Conservation (phyloP, 305 asterid species). For the Euphrasia arctica region DNA sequence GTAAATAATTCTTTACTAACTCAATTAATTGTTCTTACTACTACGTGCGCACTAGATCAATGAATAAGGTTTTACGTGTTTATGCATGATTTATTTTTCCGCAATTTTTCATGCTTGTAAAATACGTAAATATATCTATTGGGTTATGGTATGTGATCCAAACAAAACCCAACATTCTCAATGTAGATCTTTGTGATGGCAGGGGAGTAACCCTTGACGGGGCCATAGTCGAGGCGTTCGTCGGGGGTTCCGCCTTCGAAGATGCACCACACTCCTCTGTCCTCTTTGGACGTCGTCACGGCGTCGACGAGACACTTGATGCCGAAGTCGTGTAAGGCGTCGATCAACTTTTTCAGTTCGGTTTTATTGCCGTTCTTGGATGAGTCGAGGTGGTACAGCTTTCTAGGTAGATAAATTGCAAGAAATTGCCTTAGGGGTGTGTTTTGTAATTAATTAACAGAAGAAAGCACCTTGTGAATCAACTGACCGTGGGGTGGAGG, state of each 20-base stretch:
- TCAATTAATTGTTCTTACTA: too few species aligned
- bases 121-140: too few species aligned
- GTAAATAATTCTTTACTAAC: too few species aligned
- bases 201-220: slow-evolving; percentile 62
- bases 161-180: slow-evolving; percentile 8
- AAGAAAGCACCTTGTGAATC: slow-evolving; percentile 42
- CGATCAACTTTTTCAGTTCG: slow-evolving; percentile 48
- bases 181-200: slow-evolving; percentile 50
- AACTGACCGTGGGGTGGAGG: slow-evolving; percentile 84
- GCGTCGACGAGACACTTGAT: slow-evolving; percentile 72
- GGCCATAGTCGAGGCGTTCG: slow-evolving; percentile 82
- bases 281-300: slow-evolving; percentile 62
- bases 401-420: slow-evolving; percentile 73
- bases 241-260: slow-evolving; percentile 89
- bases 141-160: too few species aligned
- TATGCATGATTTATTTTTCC: too few species aligned
- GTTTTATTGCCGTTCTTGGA: slow-evolving; percentile 62
- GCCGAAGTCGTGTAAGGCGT: slow-evolving; percentile 43
- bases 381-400: slow-evolving; percentile 74
- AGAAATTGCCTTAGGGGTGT: too few species aligned
- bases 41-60: too few species aligned
- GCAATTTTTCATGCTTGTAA: too few species aligned
- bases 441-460: neutral
- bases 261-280: slow-evolving; percentile 59
- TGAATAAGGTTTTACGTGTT: too few species aligned